Percentiles rank a stretch among this genome's conserved stretches.
These are phyloP conservation scores for Globisporangium lucens DNA, from an alignment of 352 stramenopile genomes.

Conservation along the genomic window DNA sequence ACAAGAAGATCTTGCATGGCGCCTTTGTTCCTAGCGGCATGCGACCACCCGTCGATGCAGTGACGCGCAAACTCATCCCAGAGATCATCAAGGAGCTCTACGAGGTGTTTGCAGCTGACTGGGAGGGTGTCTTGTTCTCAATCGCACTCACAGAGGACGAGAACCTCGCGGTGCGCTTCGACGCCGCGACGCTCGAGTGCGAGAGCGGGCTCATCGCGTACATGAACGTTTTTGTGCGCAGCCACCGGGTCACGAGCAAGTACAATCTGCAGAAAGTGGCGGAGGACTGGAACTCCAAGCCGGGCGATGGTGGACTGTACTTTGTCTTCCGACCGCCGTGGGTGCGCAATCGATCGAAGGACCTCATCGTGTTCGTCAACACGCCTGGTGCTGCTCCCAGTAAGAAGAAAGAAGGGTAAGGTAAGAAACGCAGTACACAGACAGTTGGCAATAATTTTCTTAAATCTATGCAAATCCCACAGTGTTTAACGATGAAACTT, in stretches of 20 bases:
- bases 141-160: conserved; percentile 58
- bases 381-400: background rate
- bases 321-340: conserved; percentile 60
- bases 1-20: conserved; percentile 72
- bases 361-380: conserved; percentile 43
- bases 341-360: conserved; percentile 59
- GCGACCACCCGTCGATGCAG: conserved; percentile 46
- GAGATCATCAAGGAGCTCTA: conserved; percentile 75
- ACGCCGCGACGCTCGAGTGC: conserved; percentile 39
- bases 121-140: conserved; percentile 52
- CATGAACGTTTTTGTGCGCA: conserved; percentile 81
- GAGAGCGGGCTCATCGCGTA: conserved; percentile 69
- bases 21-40: conserved; percentile 63
- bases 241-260: conserved; percentile 61
- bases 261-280: conserved; percentile 75
- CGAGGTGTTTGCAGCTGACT: conserved; percentile 55
- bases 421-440: background rate
- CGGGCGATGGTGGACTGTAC: conserved; percentile 54
- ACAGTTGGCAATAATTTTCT: background rate
- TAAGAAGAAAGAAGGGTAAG: background rate
- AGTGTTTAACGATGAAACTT: conserved; percentile 40
- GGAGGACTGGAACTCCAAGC: conserved; percentile 77
- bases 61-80: conserved; percentile 64
- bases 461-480: background rate
- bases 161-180: conserved; percentile 60